These are phyloP conservation scores for Rhodosporidiobolus odoratus DNA, from an alignment of 768 basidiomycete species.

Conservation along the genomic window DNA sequence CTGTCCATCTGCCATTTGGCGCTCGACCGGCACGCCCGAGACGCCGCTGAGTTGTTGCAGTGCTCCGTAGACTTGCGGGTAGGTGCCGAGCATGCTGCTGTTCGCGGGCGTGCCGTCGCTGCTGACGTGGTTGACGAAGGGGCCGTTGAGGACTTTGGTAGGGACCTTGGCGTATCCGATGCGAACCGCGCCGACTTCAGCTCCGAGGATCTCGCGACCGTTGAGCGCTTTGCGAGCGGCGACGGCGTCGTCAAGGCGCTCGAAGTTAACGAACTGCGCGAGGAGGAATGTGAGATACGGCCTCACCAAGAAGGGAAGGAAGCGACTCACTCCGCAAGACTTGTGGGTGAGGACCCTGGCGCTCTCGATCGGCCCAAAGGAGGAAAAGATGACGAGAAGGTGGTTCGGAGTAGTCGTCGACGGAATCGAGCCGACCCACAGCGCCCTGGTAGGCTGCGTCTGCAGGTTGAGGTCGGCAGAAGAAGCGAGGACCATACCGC, in stretches of 20 bases:
- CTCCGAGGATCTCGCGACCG: constrained; percentile 89
- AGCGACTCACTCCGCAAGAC: constrained; percentile 63
- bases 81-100: constrained; percentile 23
- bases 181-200: constrained; percentile 91
- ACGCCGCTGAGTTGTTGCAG: constrained; percentile 86
- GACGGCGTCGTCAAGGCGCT: constrained; percentile 92
- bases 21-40: constrained; percentile 80
- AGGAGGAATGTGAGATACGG: constrained; percentile 16
- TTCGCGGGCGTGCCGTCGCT: constrained; percentile 6
- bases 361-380: constrained; percentile 95
- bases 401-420: constrained; percentile 83
- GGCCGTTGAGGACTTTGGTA: constrained; percentile 55
- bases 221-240: constrained; percentile 91
- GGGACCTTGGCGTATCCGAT: constrained; percentile 94
- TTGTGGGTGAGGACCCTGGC: constrained; percentile 94
- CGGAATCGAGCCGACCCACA: constrained; percentile 98
- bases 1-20: constrained; percentile 75
- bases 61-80: constrained; percentile 69
- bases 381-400: constrained; percentile 90
- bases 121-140: not conserved
- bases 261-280: constrained; percentile 75
- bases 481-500: constrained; percentile 40
- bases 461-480: constrained; percentile 55
- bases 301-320: constrained; percentile 47
- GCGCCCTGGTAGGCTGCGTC: constrained; percentile 83